Conservation (phyloP, 495 filamentous ascomycete species). For the Trichocladium uniseriatum region DNA sequence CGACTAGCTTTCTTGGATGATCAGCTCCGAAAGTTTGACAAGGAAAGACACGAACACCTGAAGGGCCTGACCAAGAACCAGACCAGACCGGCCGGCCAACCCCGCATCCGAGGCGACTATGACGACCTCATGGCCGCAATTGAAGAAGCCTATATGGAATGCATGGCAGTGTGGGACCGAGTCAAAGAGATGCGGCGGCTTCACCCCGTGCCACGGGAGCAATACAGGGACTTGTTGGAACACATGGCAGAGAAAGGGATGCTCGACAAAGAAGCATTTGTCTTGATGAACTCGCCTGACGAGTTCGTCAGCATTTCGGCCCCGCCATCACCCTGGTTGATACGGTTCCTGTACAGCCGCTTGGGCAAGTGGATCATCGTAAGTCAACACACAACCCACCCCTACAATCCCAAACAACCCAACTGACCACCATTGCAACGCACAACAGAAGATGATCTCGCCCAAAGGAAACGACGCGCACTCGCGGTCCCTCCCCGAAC, state of each 20-base stretch:
- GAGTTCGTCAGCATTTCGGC: no score
- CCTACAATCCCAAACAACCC: no score
- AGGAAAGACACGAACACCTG: not conserved
- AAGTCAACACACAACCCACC: no score
- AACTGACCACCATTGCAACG: no score
- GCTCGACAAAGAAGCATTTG: no score
- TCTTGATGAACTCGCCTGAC: no score
- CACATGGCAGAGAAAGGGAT: no score
- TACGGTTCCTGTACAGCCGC: no score
- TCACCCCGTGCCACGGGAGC: not conserved
- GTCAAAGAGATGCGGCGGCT: not conserved
- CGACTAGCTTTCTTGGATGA: not conserved
- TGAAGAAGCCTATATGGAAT: not conserved
- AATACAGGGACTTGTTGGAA: no score
- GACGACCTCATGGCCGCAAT: not conserved
- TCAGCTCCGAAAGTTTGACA: not conserved
- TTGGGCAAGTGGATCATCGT: no score
- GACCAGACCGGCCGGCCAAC: not conserved
- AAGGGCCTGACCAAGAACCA: not conserved
- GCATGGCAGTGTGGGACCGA: no score
- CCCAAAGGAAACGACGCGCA: not conserved
- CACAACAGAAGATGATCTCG: not conserved
- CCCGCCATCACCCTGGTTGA: no score
- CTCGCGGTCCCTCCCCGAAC: not conserved
- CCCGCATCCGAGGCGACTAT: not conserved